A percentile compares a stretch with the other conserved stretches of the same genome.
These are phyloP conservation scores for Echites panduratus DNA, from an alignment of 257 asterid species.

Conservation along the genomic window DNA sequence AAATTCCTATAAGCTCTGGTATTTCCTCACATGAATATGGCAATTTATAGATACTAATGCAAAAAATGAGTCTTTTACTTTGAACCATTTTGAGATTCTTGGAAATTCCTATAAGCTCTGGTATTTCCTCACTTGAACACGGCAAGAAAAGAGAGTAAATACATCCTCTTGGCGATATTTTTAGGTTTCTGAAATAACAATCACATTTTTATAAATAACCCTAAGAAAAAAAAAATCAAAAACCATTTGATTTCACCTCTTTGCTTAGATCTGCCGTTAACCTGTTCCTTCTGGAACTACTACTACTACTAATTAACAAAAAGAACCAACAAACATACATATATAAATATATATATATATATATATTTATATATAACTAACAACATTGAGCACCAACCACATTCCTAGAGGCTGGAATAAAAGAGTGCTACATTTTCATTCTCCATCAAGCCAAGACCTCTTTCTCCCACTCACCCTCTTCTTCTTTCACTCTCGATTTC, in stretches of 20 bases:
- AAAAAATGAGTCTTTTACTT: no score
- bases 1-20: neutral
- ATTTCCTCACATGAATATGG: neutral
- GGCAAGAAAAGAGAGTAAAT: neutral
- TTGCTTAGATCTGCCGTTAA: slow-evolving; percentile 37
- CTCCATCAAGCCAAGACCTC: slow-evolving; percentile 23
- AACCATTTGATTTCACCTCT: neutral
- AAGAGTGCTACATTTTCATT: slow-evolving; percentile 27
- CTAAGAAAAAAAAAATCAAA: neutral
- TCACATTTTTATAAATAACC: slow-evolving; percentile 8
- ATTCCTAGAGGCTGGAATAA: slow-evolving; percentile 19
- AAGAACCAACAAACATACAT: slow-evolving; percentile 6
- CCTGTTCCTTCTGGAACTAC: slow-evolving; percentile 7
- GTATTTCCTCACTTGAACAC: neutral
- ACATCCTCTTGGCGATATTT: neutral
- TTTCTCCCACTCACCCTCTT: neutral
- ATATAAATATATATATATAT: no score
- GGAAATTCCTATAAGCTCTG: neutral
- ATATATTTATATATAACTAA: no score
- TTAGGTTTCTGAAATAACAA: neutral
- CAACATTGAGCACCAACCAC: slow-evolving; percentile 34
- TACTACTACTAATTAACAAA: neutral
- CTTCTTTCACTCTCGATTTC: slow-evolving; percentile 1
- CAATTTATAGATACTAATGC: no score
- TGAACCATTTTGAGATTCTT: neutral